These are phyloP conservation scores for Ascochyta viciae-villosae DNA, from an alignment of 2,329 filamentous ascomycete species.

Conservation along the genomic window DNA sequence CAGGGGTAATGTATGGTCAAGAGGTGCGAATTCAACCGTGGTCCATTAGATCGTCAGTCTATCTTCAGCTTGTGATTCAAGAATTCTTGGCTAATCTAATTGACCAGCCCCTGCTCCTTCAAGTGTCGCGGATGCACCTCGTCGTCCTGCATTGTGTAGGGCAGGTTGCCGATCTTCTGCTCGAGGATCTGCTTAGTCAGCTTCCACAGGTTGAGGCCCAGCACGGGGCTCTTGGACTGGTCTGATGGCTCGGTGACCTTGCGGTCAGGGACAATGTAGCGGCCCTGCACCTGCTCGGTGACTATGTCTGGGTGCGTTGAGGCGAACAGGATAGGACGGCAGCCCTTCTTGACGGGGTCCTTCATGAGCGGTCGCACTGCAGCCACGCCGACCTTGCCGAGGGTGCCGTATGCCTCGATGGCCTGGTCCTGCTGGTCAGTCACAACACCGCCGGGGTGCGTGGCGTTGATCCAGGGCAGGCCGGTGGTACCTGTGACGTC, in stretches of 20 bases:
- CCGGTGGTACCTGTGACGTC: constrained; percentile 42
- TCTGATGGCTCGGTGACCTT: constrained; percentile 54
- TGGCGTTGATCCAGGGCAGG: constrained; percentile 58
- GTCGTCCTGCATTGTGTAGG: constrained; percentile 37
- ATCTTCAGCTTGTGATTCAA: background rate
- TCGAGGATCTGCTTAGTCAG: constrained; percentile 55
- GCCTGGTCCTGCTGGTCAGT: constrained; percentile 60
- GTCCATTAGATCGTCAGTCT: background rate
- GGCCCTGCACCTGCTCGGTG: constrained; percentile 54
- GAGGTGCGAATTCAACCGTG: background rate
- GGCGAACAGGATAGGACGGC: constrained; percentile 57
- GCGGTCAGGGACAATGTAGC: constrained; percentile 59
- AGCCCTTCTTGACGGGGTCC: constrained; percentile 57
- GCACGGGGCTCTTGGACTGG: constrained; percentile 52
- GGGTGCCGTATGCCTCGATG: constrained; percentile 57
- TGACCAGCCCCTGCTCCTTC: constrained; percentile 5
- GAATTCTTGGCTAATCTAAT: background rate
- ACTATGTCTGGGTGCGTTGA: constrained; percentile 54
- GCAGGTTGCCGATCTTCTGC: constrained; percentile 48
- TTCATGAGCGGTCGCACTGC: constrained; percentile 57
- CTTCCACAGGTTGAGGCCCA: constrained; percentile 56
- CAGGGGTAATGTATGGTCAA: background rate
- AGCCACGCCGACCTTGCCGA: constrained; percentile 56
- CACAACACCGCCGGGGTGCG: constrained; percentile 57
- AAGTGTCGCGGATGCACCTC: constrained; percentile 3